Conservation (phyloP, 495 filamentous ascomycete genomes). For the Copromyces sp. region DNA sequence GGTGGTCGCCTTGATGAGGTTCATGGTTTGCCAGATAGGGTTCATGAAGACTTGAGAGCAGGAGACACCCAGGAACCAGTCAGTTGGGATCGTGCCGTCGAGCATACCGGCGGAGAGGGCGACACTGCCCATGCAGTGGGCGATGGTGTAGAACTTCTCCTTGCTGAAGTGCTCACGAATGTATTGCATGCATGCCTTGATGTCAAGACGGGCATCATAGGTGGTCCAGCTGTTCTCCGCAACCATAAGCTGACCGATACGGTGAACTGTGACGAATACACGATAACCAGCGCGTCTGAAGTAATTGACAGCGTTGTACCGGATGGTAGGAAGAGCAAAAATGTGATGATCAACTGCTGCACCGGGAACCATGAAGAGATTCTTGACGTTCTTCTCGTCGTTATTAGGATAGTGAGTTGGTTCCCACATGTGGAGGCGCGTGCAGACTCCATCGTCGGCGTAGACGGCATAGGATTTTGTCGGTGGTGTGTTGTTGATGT, state of each 20-base stretch:
- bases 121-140: constrained; percentile 59
- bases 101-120: constrained; percentile 50
- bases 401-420: constrained; percentile 26
- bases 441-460: constrained; percentile 43
- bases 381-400: constrained; percentile 24
- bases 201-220: constrained; percentile 53
- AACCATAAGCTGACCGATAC: constrained; percentile 45
- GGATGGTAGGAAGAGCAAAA: constrained; percentile 54
- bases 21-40: constrained; percentile 47
- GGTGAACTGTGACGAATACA: constrained; percentile 48
- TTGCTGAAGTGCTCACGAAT: constrained; percentile 31
- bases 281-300: constrained; percentile 50
- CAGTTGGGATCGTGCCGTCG: constrained; percentile 49
- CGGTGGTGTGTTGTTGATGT: constrained; percentile 38
- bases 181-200: constrained; percentile 45
- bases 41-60: constrained; percentile 57
- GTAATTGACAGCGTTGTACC: constrained; percentile 54
- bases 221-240: constrained; percentile 47
- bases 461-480: constrained; percentile 28
- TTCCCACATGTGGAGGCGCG: constrained; percentile 46
- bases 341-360: constrained; percentile 54
- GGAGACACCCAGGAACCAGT: constrained; percentile 52
- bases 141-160: constrained; percentile 47
- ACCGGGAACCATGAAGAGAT: constrained; percentile 53
- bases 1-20: constrained; percentile 46